Evolutionary conservation across 768 basidiomycete species (phyloP), one percentile per base, ranked within the genome.

Genomic region (Fomitopsis pulvina): DNA sequence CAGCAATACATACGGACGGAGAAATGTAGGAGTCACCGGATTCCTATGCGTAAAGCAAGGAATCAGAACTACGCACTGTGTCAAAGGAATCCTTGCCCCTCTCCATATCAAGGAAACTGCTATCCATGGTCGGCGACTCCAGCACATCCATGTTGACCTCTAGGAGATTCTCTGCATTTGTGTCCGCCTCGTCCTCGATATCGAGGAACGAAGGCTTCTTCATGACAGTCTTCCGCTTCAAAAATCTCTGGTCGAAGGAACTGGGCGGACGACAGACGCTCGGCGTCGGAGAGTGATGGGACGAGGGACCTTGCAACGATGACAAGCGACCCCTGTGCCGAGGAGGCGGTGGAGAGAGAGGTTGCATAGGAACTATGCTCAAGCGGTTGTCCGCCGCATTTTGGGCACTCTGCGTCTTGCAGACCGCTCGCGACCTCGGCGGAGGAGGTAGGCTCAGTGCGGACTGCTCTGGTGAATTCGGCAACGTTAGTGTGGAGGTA

Each of bases 161-260:
- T 20, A 32, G n/a, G 21, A 50, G 42, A 39, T 45, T 52, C 40
- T 55, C 53, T 51, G 45, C 32, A 27, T 57, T 55, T 21, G 25
- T 52, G 25, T 63, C 60, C 20, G 26, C 44, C 25, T 65, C 63
- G 51, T 73, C 70, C 21, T 68, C 81, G 51, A 87, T 84, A 29
- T 86, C 83, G 42, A 87, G 68, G 63, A 87, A 87, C 1, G 84
- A 86, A 18, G 85, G 80, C 59, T 85, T 84, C 59, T 72, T 73
- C 68, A 82, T 75, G 52, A 86, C 69, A 6, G 78, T 78, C 42
- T 70, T 73, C 41, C 75, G 55, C 41, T 59, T 45, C 34, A 57
- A 38, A 14, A 51, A 44, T 50, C 54, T 61, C 52, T 55, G 52
- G 38, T 58, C 55, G 51, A 63, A 63, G 37, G 62, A 55, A 51